Evolutionary conservation across 208 protist species (phyloP).

Genomic region (Zelonia costaricensis): DNA sequence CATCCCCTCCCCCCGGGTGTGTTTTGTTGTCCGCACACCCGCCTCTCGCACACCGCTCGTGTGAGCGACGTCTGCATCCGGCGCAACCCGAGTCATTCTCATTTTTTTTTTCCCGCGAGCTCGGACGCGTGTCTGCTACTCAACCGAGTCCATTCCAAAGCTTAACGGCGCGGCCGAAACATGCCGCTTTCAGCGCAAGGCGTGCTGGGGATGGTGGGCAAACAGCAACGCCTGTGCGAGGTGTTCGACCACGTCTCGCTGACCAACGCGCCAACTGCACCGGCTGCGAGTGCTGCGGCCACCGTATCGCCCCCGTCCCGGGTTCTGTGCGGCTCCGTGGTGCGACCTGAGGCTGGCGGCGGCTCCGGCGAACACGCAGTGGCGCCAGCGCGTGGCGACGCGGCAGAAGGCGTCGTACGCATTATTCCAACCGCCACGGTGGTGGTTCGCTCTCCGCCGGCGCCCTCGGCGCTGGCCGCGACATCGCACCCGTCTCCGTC

Average conservation of each 20-base stretch:
- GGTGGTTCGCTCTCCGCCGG: neutral
- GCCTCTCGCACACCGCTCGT: too few relatives aligned
- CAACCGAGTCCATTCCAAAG: too few relatives aligned
- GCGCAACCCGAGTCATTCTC: too few relatives aligned
- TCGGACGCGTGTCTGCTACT: too few relatives aligned
- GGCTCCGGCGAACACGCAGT: too few relatives aligned
- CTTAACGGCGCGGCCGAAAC: too few relatives aligned
- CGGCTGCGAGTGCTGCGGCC: neutral
- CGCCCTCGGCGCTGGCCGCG: neutral
- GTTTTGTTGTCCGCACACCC: too few relatives aligned
- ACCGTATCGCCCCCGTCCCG: neutral
- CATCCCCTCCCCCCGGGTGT: too few relatives aligned
- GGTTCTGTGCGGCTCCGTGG: neutral
- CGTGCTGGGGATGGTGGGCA: conserved; percentile 12
- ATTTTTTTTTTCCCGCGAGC: too few relatives aligned
- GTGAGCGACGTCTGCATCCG: too few relatives aligned
- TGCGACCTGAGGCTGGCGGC: neutral
- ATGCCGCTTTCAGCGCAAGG: conserved; percentile 24
- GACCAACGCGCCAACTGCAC: neutral
- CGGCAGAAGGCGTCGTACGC: neutral
- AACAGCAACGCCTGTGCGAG: conserved; percentile 4
- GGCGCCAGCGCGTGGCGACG: neutral
- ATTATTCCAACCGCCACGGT: conserved; percentile 6
- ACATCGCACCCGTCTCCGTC: neutral
- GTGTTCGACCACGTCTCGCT: conserved; percentile 26